Evolutionary conservation across 805 yeast species (phyloP), one percentile per base, ranked within the genome.

Genomic region (Candida palmyrensis): DNA sequence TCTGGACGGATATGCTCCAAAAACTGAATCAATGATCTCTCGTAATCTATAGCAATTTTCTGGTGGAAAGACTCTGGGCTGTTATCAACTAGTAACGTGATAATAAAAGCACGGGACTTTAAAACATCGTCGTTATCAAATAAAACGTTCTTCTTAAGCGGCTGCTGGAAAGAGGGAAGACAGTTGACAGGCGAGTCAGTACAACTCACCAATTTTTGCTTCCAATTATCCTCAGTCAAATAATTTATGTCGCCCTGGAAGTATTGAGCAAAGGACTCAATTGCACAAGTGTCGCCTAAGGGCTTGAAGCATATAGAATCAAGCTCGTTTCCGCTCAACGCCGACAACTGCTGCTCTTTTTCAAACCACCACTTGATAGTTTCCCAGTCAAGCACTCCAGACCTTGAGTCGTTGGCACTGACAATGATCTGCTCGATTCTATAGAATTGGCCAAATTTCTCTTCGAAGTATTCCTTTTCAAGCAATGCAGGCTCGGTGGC

Each of bases 261-360:
- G 51, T 89, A 90, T 51, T 88, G 96, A 0, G 96, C 81, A 40
- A 86, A 79, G 2, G 96, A 86, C 52, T 90, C 92, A 6, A 90
- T 66, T 1, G 82, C 86, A 61, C 98, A 90, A 0, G 74, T 50
- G 8, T 78, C 90, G 2, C 77, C 87, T 9, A 80, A 63, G 0
- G 97, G 97, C 42, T 82, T 83, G 55, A 86, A 79, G 50, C 98
- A 90, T 31, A 89, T 55, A 40, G 83, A 86, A 14, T 76, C 73
- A 29, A 81, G 73, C 18, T 49, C 51, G 10, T 57, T 62, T 10
- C 40, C 32, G 17, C 35, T 41, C 6, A 68, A 50, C 29, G 49
- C 37, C 52, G 51, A 48, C 37, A 55, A 28, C 62, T 79, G 73
- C 3, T 49, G 37, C 54, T 90, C 97, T 17, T 77, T 78, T n/a